These are phyloP conservation scores for Syncephalastrum monosporum DNA, from an alignment of 371 early-diverging fungal species.

Conservation along the genomic window DNA sequence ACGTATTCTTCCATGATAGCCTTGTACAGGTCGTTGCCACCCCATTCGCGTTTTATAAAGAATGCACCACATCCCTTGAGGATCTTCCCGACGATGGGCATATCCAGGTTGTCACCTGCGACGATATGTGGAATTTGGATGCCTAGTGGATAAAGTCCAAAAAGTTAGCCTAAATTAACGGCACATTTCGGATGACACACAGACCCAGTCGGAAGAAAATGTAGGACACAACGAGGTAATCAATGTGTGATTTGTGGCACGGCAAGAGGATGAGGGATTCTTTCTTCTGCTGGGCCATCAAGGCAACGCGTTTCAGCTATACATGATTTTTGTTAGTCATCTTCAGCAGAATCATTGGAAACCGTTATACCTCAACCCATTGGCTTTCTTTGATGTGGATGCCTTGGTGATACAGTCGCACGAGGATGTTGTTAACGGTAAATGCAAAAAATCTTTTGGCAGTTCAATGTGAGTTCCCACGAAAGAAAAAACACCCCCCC, in stretches of 20 bases:
- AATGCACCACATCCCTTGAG: slow-evolving; percentile 78
- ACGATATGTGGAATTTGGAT: slow-evolving; percentile 86
- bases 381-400: slow-evolving; percentile 83
- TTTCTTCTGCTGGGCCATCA: slow-evolving; percentile 63
- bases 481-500: background rate
- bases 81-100: slow-evolving; percentile 74
- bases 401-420: slow-evolving; percentile 81
- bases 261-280: slow-evolving; percentile 81
- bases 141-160: slow-evolving; percentile 19
- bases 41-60: slow-evolving; percentile 83
- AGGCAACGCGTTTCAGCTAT: slow-evolving; percentile 67
- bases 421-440: slow-evolving; percentile 71
- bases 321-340: background rate
- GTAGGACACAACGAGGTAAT: slow-evolving; percentile 86
- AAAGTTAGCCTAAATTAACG: slow-evolving; percentile 1
- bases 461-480: slow-evolving; percentile 1
- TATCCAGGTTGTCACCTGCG: slow-evolving; percentile 87
- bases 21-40: slow-evolving; percentile 73
- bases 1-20: slow-evolving; percentile 77
- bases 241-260: slow-evolving; percentile 89
- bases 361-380: slow-evolving; percentile 63
- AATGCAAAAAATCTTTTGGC: slow-evolving; percentile 65
- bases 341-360: background rate
- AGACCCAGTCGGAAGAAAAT: slow-evolving; percentile 76
- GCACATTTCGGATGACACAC: background rate